These are phyloP conservation scores for Fusarium sp. DNA, from an alignment of 2,329 filamentous ascomycete species.

Conservation along the genomic window DNA sequence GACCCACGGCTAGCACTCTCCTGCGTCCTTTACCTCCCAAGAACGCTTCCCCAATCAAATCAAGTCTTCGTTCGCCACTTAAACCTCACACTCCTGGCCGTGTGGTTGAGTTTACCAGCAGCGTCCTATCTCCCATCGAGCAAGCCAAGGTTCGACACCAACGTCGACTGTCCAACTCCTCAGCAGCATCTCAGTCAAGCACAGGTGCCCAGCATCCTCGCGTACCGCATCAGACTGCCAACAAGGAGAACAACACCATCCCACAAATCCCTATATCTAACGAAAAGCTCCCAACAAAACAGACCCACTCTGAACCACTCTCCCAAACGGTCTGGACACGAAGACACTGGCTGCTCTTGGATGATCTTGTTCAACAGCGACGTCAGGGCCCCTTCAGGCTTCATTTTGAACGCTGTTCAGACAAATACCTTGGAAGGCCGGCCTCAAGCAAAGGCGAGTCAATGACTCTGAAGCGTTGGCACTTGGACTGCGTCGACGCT, in stretches of 20 bases:
- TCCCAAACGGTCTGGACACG: constrained; percentile 59
- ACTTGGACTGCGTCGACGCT: constrained; percentile 66
- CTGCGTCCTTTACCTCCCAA: constrained; percentile 60
- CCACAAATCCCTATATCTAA: constrained; percentile 43
- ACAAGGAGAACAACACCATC: constrained; percentile 48
- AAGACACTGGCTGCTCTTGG: constrained; percentile 63
- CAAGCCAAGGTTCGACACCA: constrained; percentile 50
- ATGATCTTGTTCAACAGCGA: constrained; percentile 61
- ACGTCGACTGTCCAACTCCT: constrained; percentile 42
- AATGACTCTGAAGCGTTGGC: constrained; percentile 63
- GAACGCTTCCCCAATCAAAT: constrained; percentile 65
- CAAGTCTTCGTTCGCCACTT: constrained; percentile 64
- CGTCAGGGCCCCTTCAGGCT: constrained; percentile 50
- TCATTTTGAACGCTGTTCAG: constrained; percentile 42
- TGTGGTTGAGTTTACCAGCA: constrained; percentile 66
- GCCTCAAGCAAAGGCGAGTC: constrained; percentile 57
- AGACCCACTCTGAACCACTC: constrained; percentile 38
- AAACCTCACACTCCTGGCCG: constrained; percentile 67
- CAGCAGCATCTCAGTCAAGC: constrained; percentile 25
- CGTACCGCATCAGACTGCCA: constrained; percentile 27
- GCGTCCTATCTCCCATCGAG: constrained; percentile 56
- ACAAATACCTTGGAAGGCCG: constrained; percentile 57
- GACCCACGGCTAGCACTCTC: constrained; percentile 47
- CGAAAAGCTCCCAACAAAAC: constrained; percentile 38
- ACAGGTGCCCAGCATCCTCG: constrained; percentile 18